Evolutionary conservation across 1,284 basidiomycete genomes (phyloP).

Genomic region (Crucibulum cyathiforme): DNA sequence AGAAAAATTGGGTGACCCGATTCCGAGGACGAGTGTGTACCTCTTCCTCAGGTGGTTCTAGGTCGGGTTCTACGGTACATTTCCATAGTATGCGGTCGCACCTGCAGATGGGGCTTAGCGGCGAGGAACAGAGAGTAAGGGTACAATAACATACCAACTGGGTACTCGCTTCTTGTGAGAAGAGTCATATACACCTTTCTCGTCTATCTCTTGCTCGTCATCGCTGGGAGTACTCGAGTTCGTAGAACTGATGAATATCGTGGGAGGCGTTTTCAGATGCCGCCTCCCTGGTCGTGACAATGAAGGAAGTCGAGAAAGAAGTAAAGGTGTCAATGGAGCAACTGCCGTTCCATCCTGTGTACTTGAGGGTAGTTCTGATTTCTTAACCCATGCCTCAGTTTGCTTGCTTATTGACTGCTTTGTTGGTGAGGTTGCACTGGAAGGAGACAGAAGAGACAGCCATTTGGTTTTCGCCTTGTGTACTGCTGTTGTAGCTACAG

Average conservation of each 20-base stretch:
- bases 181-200: constrained; percentile 75
- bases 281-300: neutral
- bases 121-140: neutral
- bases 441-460: constrained; percentile 54
- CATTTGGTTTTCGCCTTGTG: constrained; percentile 67
- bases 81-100: constrained; percentile 84
- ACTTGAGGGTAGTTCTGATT: constrained; percentile 4
- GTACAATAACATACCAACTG: constrained; percentile 62
- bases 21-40: constrained; percentile 43
- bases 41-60: constrained; percentile 45
- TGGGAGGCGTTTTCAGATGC: constrained; percentile 32
- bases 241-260: constrained; percentile 46
- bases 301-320: neutral
- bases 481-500: constrained; percentile 45
- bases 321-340: neutral
- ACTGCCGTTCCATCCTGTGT: constrained; percentile 11
- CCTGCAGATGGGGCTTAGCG: constrained; percentile 43
- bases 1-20: constrained; percentile 59
- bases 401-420: constrained; percentile 3
- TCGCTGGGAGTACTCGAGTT: constrained; percentile 37
- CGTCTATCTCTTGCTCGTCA: constrained; percentile 46
- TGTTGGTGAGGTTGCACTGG: constrained; percentile 19
- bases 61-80: constrained; percentile 61
- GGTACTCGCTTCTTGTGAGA: constrained; percentile 82
- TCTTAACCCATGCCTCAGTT: constrained; percentile 8